Conservation (phyloP, 2,329 filamentous ascomycete genomes). For the Hymenoscyphus fraxineus region DNA sequence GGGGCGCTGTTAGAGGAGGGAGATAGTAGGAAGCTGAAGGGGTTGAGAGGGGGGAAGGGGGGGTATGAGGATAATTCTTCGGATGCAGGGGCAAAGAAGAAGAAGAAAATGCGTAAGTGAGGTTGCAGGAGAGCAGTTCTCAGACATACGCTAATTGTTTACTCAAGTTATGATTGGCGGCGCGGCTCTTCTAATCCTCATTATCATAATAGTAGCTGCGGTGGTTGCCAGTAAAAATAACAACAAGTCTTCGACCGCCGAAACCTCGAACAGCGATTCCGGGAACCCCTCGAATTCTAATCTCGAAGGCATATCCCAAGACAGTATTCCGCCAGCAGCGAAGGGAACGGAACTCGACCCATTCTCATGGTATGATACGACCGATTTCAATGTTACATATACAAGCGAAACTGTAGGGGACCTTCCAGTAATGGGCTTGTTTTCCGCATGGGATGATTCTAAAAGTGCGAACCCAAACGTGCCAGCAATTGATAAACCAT, state of each 20-base stretch:
- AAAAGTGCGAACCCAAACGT: conserved; percentile 73
- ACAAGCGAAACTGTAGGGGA: conserved; percentile 80
- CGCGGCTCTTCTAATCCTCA: conserved; percentile 53
- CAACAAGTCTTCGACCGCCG: conserved; percentile 20
- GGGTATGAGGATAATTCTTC: conserved; percentile 37
- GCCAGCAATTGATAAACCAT: conserved; percentile 69
- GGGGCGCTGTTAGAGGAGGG: conserved; percentile 69
- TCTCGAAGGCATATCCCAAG: conserved; percentile 50
- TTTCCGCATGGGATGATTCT: conserved; percentile 81
- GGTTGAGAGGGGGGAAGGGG: conserved; percentile 44
- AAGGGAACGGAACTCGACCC: conserved; percentile 80
- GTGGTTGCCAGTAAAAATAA: conserved; percentile 61
- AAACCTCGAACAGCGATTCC: conserved; percentile 17
- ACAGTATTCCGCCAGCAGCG: conserved; percentile 52
- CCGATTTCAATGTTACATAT: conserved; percentile 91
- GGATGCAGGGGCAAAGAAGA: conserved; percentile 36
- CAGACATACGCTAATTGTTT: conserved; percentile 18
- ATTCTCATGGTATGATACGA: conserved; percentile 85
- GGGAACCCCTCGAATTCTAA: conserved; percentile 39
- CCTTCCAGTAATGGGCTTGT: conserved; percentile 86
- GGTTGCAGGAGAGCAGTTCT: conserved; percentile 28
- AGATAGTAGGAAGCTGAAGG: conserved; percentile 48
- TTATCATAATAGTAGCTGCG: conserved; percentile 66
- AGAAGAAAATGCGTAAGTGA: conserved; percentile 60
- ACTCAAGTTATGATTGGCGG: conserved; percentile 47